phyloP scores from a whole-genome alignment of 805 yeast species.

The Hanseniaspora lindneri region DNA sequence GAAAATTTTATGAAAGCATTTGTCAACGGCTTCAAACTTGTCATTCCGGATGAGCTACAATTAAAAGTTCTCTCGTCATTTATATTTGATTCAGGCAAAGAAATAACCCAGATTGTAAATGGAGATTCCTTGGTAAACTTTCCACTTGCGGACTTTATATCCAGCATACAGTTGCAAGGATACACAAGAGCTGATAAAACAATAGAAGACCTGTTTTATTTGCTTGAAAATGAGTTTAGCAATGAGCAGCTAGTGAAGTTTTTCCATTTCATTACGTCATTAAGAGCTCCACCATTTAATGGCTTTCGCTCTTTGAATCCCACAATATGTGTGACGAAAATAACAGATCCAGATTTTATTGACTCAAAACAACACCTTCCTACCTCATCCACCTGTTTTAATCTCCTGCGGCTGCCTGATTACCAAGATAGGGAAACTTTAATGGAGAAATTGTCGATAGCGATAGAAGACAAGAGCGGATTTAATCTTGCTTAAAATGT shows the following conservation, averaged over 20 bases:
- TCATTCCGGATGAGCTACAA: conserved; percentile 66
- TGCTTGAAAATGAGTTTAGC: conserved; percentile 49
- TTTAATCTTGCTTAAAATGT: conserved; percentile 1
- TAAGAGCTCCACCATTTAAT: conserved; percentile 77
- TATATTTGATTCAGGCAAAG: conserved; percentile 46
- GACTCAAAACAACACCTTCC: conserved; percentile 57
- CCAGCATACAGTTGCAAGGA: conserved; percentile 57
- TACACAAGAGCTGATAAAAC: conserved; percentile 46
- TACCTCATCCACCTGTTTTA: conserved; percentile 88
- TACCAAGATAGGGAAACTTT: conserved; percentile 51
- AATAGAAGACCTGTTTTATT: conserved; percentile 57
- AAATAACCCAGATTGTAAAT: conserved; percentile 70
- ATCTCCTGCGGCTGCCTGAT: conserved; percentile 74
- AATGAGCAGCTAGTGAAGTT: conserved; percentile 52
- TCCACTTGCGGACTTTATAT: conserved; percentile 55
- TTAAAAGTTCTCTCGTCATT: conserved; percentile 42
- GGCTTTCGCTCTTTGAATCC: conserved; percentile 74
- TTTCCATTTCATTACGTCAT: conserved; percentile 82
- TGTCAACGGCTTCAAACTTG: conserved; percentile 49
- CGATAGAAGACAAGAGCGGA: conserved; percentile 39
- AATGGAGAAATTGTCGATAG: conserved; percentile 54
- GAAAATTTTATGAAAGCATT: conserved; percentile 50
- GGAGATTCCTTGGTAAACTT: conserved; percentile 61
- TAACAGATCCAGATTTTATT: neutral
- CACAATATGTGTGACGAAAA: conserved; percentile 54